Percentiles rank a stretch among this genome's conserved stretches.
phyloP scores from a whole-genome alignment of 768 basidiomycete species.

The Boletus edulis region DNA sequence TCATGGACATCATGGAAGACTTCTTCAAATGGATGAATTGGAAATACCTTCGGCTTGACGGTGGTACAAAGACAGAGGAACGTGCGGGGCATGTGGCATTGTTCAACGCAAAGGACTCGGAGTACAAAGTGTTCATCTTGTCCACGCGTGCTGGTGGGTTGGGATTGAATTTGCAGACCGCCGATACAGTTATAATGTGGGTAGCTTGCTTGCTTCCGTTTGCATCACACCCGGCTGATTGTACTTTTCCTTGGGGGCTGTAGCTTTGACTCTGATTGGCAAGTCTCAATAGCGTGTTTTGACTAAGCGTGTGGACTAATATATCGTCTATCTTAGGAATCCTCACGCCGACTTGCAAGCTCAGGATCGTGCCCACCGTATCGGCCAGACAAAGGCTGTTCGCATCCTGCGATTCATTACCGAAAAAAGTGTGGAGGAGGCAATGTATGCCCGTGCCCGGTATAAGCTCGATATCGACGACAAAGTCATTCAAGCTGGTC shows the following conservation, averaged over 20 bases:
- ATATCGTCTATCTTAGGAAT: conserved; percentile 56
- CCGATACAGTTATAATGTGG: conserved; percentile 94
- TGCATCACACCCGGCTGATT: conserved; percentile 5
- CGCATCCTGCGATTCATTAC: conserved; percentile 96
- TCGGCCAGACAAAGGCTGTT: conserved; percentile 97
- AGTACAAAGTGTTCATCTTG: conserved; percentile 88
- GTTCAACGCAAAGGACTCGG: conserved; percentile 89
- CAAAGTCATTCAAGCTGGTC: conserved; percentile 98
- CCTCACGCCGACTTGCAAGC: conserved; percentile 99
- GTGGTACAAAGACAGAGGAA: conserved; percentile 94
- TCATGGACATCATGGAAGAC: conserved; percentile 98
- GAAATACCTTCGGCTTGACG: conserved; percentile 91
- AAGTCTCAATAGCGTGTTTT: conserved; percentile 3
- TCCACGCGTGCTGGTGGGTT: conserved; percentile 93
- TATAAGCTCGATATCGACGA: conserved; percentile 98
- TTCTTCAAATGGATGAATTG: conserved; percentile 85
- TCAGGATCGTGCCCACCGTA: conserved; percentile 99
- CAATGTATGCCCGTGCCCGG: conserved; percentile 92
- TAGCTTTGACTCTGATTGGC: conserved; percentile 81
- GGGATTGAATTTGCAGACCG: conserved; percentile 92
- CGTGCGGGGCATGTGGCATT: conserved; percentile 81
- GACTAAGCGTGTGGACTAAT: not conserved
- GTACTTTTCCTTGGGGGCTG: not conserved
- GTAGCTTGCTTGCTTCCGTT: conserved; percentile 27
- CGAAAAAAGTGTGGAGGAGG: conserved; percentile 97